Evolutionary conservation across 768 basidiomycete species (phyloP).

Genomic region (Suillus occidentalis): DNA sequence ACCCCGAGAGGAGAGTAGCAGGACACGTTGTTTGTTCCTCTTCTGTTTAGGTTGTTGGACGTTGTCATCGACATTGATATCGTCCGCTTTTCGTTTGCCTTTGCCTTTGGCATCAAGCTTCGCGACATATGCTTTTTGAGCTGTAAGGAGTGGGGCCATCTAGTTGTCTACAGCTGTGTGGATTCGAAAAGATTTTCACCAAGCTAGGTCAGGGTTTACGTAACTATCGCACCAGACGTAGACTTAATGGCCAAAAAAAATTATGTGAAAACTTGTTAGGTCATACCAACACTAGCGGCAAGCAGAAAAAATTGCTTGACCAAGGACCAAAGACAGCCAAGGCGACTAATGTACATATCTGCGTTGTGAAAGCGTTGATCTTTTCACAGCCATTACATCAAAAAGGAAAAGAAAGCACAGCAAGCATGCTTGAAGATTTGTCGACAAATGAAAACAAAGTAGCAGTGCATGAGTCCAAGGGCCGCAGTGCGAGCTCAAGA

Average conservation of each 20-base stretch:
- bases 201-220: constrained; percentile 18
- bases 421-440: neutral
- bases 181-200: neutral
- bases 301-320: constrained; percentile 5
- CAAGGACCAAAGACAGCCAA: neutral
- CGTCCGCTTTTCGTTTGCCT: constrained; percentile 65
- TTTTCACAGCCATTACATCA: neutral
- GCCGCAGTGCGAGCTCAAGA: constrained; percentile 20
- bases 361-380: neutral
- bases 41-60: constrained; percentile 47
- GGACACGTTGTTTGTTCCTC: constrained; percentile 93
- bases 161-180: neutral
- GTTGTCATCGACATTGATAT: constrained; percentile 56
- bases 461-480: constrained; percentile 1
- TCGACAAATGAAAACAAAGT: neutral
- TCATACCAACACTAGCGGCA: neutral
- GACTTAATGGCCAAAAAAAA: neutral
- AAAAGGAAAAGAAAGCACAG: constrained; percentile 1
- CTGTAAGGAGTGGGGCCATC: constrained; percentile 69
- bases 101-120: constrained; percentile 45
- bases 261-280: constrained; percentile 1
- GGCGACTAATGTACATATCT: constrained; percentile 4
- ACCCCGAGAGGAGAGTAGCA: constrained; percentile 90
- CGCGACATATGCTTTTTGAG: constrained; percentile 56
- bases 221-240: constrained; percentile 16